Evolutionary conservation across 2,329 filamentous ascomycete species (phyloP).

Genomic region (Talaromyces verruculosus): DNA sequence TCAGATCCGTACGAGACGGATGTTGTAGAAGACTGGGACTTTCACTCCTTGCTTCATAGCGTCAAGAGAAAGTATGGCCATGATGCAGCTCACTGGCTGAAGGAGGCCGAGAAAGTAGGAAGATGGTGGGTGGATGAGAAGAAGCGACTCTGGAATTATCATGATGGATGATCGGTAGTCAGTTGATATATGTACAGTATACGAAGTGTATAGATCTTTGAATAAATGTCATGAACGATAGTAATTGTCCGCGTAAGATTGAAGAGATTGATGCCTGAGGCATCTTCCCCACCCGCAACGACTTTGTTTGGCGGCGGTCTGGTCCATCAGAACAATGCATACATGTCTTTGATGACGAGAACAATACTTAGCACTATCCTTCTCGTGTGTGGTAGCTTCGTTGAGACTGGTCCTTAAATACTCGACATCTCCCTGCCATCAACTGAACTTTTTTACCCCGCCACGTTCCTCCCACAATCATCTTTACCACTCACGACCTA

Average conservation of each 20-base stretch:
- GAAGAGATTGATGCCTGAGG: constrained; percentile 6
- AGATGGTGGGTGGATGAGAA: constrained; percentile 43
- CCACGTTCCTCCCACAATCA: background rate
- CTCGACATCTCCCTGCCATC: background rate
- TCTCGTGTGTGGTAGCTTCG: background rate
- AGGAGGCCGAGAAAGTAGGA: constrained; percentile 38
- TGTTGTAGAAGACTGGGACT: constrained; percentile 35
- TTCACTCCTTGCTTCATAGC: constrained; percentile 29
- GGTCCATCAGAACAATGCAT: constrained; percentile 5
- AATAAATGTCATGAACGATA: too few species aligned
- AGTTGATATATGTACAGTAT: constrained; percentile 10
- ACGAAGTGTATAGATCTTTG: constrained; percentile 1
- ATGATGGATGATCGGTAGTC: constrained; percentile 16
- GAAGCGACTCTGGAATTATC: constrained; percentile 29
- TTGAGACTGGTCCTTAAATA: background rate
- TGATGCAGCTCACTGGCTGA: constrained; percentile 38
- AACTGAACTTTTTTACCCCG: background rate
- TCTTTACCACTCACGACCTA: background rate
- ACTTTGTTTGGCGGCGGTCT: background rate
- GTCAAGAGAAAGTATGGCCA: constrained; percentile 32
- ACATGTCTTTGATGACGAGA: constrained; percentile 10
- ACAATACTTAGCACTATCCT: constrained; percentile 5
- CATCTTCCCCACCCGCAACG: background rate
- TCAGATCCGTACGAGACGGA: constrained; percentile 38
- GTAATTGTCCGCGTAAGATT: too few species aligned